Base-by-base conservation (phyloP, 2,329 filamentous ascomycete species). In the Diplocarpon rosae region DNA sequence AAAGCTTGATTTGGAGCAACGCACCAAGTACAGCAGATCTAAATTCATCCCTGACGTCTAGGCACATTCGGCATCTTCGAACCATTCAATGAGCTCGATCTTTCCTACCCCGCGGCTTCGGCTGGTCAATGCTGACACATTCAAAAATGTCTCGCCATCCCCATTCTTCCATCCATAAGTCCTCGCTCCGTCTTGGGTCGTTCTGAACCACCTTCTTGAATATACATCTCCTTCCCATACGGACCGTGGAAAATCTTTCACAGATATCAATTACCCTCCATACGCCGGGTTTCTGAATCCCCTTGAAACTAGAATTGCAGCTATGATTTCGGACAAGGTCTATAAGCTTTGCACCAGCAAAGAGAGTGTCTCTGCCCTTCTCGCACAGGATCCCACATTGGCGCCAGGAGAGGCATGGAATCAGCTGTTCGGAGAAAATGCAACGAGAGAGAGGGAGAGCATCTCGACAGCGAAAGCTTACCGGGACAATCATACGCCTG, bases 351-450 rank as follows among this genome's bases (percentile, higher is more conserved):
- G 78, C 57, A 70, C 66, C 24, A 67, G 63, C 11, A 52, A 60
- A 13, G 64, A 71, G 29, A 80, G 70, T 14, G 73, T 84, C n/a
- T 79, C 70, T 27, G 72, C 75, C 0, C 62, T 71, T 20, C 53
- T 83, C 4, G 76, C 75, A 1, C 60, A 66, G 24, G 63, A 81
- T 42, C 73, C 76, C 0, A 61, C 63, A 0, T 54, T 72, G n/a
- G 54, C 70, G 0, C 77, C 80, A 0, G 66, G 63, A 1, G 67
- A 76, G 16, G 69, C 73, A 1, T 75, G 74, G 58, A 68, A 77
- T 36, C 63, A 64, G n/a, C 59, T 85, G 0, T 83, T 75, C 49
- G 66, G 64, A 14, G 42, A 40, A 2, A 51, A 58, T 44, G 24
- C 17, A 16, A 47, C 42, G 4, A 46, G 50, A 38, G 45, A 51